Percentiles rank a stretch among this genome's conserved stretches.
These are phyloP conservation scores for Hirschioporus abietinus DNA, from an alignment of 768 basidiomycete genomes.

Conservation along the genomic window DNA sequence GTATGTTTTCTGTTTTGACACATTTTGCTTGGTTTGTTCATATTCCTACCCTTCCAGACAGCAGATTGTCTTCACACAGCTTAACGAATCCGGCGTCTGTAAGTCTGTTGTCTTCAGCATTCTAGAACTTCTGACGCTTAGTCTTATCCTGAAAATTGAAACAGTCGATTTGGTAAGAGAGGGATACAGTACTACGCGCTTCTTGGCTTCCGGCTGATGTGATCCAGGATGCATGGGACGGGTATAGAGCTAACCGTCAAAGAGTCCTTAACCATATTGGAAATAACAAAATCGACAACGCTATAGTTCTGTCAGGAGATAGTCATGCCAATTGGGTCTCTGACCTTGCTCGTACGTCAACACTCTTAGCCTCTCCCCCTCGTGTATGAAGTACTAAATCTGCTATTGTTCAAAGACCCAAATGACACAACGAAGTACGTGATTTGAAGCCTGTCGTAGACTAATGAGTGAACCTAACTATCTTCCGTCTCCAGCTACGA, in stretches of 20 bases:
- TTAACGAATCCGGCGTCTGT: conserved; percentile 35
- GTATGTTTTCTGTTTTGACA: conserved; percentile 20
- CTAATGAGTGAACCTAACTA: background rate
- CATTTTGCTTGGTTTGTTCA: background rate
- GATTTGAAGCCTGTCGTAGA: background rate
- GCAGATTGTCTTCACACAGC: conserved; percentile 51
- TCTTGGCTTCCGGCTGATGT: background rate
- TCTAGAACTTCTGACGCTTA: conserved; percentile 2
- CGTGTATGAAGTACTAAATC: background rate
- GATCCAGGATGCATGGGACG: conserved; percentile 51
- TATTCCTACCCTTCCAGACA: conserved; percentile 29
- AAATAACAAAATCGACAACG: conserved; percentile 45
- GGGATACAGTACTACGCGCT: conserved; percentile 7
- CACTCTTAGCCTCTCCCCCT: background rate
- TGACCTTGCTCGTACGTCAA: conserved; percentile 44
- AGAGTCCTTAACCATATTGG: conserved; percentile 49
- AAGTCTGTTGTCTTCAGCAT: conserved; percentile 11
- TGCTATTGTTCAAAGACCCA: conserved; percentile 29
- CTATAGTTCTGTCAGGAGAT: conserved; percentile 55
- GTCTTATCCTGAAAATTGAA: background rate
- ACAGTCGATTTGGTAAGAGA: conserved; percentile 23
- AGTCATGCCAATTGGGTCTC: conserved; percentile 60
- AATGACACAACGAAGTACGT: conserved; percentile 43
- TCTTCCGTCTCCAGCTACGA: conserved; percentile 33
- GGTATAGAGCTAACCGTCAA: conserved; percentile 50